Conservation (phyloP, 768 basidiomycete genomes). For the Brasilioporus rufonigricans region DNA sequence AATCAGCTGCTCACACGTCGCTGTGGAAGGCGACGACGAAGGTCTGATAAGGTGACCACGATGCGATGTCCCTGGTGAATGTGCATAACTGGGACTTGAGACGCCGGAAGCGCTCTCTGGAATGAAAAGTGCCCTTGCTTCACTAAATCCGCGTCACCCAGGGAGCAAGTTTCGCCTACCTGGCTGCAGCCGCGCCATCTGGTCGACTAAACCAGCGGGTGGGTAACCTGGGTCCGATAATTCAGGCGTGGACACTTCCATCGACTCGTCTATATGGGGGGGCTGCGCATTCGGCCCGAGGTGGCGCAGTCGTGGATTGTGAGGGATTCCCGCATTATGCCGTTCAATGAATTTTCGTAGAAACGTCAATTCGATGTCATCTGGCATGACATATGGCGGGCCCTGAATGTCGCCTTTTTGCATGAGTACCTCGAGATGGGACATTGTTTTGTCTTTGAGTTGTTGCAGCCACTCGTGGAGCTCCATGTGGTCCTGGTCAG, state of each 20-base stretch:
- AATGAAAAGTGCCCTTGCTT: slow-evolving; percentile 1
- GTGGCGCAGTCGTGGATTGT: slow-evolving; percentile 77
- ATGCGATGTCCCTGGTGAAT: slow-evolving; percentile 30
- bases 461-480: slow-evolving; percentile 86
- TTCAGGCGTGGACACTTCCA: slow-evolving; percentile 35
- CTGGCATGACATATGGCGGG: slow-evolving; percentile 79
- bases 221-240: slow-evolving; percentile 34
- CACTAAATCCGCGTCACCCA: not conserved
- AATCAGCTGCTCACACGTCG: slow-evolving; percentile 50
- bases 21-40: slow-evolving; percentile 51
- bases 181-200: slow-evolving; percentile 35
- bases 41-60: slow-evolving; percentile 40
- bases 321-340: slow-evolving; percentile 69
- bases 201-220: slow-evolving; percentile 29
- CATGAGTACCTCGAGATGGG: slow-evolving; percentile 82
- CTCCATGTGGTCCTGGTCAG: slow-evolving; percentile 89
- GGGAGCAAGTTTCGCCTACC: slow-evolving; percentile 19
- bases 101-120: slow-evolving; percentile 29
- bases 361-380: slow-evolving; percentile 73
- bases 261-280: slow-evolving; percentile 33
- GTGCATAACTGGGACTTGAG: slow-evolving; percentile 32
- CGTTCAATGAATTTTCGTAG: slow-evolving; percentile 81
- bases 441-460: slow-evolving; percentile 87
- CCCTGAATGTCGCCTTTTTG: slow-evolving; percentile 86
- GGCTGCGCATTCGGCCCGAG: slow-evolving; percentile 32